Evolutionary conservation across 2,329 filamentous ascomycete genomes (phyloP), one percentile per base, ranked within the genome.

Genomic region (Hypoxylon sp.): DNA sequence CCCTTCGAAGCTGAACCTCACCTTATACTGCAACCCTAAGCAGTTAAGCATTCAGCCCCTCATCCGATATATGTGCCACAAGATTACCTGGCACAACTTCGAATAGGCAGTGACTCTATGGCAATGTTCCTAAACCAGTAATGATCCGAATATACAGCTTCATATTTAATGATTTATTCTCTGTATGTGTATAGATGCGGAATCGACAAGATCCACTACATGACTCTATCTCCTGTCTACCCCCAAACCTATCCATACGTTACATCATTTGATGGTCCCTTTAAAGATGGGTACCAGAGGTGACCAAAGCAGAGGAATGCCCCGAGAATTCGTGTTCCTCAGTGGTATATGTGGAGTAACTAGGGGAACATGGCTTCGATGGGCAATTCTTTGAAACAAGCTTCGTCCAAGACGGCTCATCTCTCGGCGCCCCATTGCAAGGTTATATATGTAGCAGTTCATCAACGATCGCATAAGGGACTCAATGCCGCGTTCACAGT

Each of bases 1-100:
- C 65, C 61, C 35, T 35, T 39, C 33, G 3, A 24, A 65, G 55
- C 67, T 67, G 42, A 66, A 63, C 63, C 51, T 54, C 66, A 62
- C 17, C 52, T 52, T 39, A 26, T 10, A 31, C 11, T 37, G 35
- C 35, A 6, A 37, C 35, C 19, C 35, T 31, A 37, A 22, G 39
- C 39, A 22, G 8, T 37, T n/a, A 64, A 42, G 24, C 35, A 61
- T n/a, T n/a, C 42, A 54, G 29, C 48, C 58, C 26, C 46, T 50
- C 44, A 48, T 46, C 17, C 11, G 8, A 53, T 44, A 44, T 22
- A 2, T 22, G 10, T 6, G 39, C 14, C 9, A 22, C 8, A 10
- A 44, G 14, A 5, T 22, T 10, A 3, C 6, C 17, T 10, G 9
- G 22, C 17, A 19, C 9, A 22, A 4, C 39, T 22, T 19, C 22